Evolutionary conservation across 257 asterid species (phyloP).

Genomic region (Cordia subcordata): DNA sequence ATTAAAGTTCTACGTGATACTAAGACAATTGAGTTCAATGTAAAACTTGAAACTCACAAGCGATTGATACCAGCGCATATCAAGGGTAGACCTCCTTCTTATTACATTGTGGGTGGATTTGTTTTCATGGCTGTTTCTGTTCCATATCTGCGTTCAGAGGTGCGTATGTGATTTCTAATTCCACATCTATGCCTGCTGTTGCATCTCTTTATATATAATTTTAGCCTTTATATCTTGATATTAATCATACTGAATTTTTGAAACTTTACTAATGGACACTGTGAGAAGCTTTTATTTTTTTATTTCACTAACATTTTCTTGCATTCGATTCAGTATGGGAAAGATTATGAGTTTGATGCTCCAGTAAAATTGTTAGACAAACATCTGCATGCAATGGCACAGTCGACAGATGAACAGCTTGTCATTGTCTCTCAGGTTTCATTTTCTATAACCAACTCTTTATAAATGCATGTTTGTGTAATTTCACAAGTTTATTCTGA

Average conservation of each 20-base stretch:
- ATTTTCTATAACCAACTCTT: background rate
- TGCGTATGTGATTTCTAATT: constrained; percentile 4
- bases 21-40: constrained; percentile 11
- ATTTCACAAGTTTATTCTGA: background rate
- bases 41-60: constrained; percentile 18
- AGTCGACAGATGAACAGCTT: constrained; percentile 23
- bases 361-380: constrained; percentile 25
- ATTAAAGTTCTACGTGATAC: constrained; percentile 27
- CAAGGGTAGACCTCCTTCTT: constrained; percentile 20
- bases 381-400: constrained; percentile 22
- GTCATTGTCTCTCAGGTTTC: constrained; percentile 29
- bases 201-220: background rate
- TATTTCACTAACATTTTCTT: constrained; percentile 2
- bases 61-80: constrained; percentile 19
- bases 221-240: background rate
- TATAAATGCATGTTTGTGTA: too few relatives aligned
- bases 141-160: constrained; percentile 26
- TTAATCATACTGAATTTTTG: background rate
- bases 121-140: constrained; percentile 23
- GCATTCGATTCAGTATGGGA: constrained; percentile 16
- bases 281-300: background rate
- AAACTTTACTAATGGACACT: too few relatives aligned
- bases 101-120: constrained; percentile 27
- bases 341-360: constrained; percentile 22
- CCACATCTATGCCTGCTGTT: background rate